Conservation (phyloP, 345 rosid genomes). For the Boechera divaricarpa region DNA sequence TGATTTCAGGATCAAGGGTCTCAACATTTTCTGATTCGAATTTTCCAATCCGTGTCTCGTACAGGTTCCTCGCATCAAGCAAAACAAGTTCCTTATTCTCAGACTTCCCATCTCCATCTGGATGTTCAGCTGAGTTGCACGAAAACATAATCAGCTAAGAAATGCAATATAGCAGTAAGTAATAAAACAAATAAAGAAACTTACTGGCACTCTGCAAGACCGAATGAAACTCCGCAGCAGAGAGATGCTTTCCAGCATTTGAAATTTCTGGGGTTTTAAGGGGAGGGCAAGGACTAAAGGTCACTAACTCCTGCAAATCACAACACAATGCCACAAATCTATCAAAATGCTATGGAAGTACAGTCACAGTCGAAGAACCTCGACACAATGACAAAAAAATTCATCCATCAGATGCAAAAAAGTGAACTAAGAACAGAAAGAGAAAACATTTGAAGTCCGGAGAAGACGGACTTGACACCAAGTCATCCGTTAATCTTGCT, state of each 20-base stretch:
- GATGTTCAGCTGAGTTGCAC: slow-evolving; percentile 47
- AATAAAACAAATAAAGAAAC: background rate
- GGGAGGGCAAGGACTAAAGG: slow-evolving; percentile 71
- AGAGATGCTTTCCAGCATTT: slow-evolving; percentile 85
- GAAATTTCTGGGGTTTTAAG: slow-evolving; percentile 70
- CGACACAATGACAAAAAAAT: background rate
- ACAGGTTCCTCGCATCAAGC: slow-evolving; percentile 89
- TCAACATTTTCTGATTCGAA: slow-evolving; percentile 65
- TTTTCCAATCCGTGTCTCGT: slow-evolving; percentile 94
- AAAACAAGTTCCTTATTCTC: slow-evolving; percentile 62
- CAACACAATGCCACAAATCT: background rate
- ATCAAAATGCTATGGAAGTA: slow-evolving; percentile 20
- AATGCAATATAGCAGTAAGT: background rate
- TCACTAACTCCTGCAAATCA: slow-evolving; percentile 78
- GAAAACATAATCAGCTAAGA: slow-evolving; percentile 31
- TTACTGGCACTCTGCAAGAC: slow-evolving; percentile 71
- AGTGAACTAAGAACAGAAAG: background rate
- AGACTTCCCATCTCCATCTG: slow-evolving; percentile 37
- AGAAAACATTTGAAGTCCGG: background rate
- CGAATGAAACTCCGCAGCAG: slow-evolving; percentile 86
- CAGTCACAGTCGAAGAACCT: background rate
- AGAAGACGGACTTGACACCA: background rate
- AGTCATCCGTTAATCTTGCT: background rate
- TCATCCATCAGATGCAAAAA: background rate
- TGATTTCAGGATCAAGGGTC: slow-evolving; percentile 82